A percentile compares a stretch with the other conserved stretches of the same genome.
Evolutionary conservation across 176 grass and related monocot genomes (phyloP).

Genomic region (Canna indica): DNA sequence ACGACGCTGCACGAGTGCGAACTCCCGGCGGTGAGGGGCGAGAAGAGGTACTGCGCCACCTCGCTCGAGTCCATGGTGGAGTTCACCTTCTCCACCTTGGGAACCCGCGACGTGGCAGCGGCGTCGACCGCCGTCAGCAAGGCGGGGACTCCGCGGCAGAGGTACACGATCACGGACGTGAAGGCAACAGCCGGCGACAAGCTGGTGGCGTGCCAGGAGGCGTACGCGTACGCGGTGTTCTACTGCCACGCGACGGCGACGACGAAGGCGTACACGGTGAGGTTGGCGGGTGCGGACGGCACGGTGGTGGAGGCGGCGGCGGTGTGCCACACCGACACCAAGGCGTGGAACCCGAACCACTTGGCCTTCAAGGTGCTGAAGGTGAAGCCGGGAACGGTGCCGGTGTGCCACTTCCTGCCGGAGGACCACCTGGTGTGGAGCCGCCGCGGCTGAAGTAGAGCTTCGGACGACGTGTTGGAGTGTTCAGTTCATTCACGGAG

Average conservation of each 20-base stretch:
- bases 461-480: background rate
- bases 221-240: slow-evolving; percentile 22
- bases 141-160: background rate
- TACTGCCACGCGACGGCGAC: slow-evolving; percentile 24
- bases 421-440: slow-evolving; percentile 23
- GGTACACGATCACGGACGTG: slow-evolving; percentile 17
- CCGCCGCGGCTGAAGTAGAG: background rate
- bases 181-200: background rate
- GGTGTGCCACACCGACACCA: slow-evolving; percentile 25
- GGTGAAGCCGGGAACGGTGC: slow-evolving; percentile 16
- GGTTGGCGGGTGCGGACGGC: background rate
- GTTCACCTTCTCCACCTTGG: background rate
- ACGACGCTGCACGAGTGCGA: slow-evolving; percentile 22
- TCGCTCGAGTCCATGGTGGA: slow-evolving; percentile 31
- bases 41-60: slow-evolving; percentile 17
- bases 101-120: background rate
- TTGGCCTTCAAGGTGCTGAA: slow-evolving; percentile 1
- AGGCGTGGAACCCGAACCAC: background rate
- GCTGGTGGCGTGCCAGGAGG: slow-evolving; percentile 23
- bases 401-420: slow-evolving; percentile 32
- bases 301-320: slow-evolving; percentile 13
- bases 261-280: slow-evolving; percentile 11
- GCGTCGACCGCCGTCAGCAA: background rate
- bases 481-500: no score
- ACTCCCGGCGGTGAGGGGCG: background rate